Percentiles rank a stretch among this genome's conserved stretches.
These are phyloP conservation scores for Aspergillus clavatus DNA, from an alignment of 2,329 filamentous ascomycete species.

Conservation along the genomic window DNA sequence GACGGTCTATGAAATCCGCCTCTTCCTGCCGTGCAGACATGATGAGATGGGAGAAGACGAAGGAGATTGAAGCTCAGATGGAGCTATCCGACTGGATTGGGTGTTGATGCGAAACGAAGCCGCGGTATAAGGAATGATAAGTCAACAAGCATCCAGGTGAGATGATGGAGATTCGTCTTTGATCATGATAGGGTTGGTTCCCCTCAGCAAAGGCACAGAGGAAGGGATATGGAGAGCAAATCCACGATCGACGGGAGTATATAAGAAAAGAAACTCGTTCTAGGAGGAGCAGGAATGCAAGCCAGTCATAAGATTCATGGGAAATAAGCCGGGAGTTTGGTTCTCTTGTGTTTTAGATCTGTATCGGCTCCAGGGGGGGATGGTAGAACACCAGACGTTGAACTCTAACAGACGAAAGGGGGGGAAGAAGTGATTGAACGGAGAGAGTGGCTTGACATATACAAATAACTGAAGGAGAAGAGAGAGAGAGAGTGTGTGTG, in stretches of 20 bases:
- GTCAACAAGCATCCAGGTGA: not conserved
- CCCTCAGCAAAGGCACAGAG: not conserved
- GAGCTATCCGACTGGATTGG: not conserved
- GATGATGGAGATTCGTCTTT: not conserved
- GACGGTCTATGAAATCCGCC: constrained; percentile 19
- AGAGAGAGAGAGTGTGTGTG: no score
- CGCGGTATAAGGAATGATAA: not conserved
- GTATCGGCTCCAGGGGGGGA: not conserved
- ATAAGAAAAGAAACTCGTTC: not conserved
- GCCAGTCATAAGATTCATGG: not conserved
- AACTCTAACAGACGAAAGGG: no score
- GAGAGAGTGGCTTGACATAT: no score
- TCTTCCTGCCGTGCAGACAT: constrained; percentile 11
- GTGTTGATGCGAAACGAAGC: not conserved
- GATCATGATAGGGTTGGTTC: not conserved
- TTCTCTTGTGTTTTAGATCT: not conserved
- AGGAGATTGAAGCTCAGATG: no score
- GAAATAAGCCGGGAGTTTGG: not conserved
- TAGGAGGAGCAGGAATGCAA: not conserved
- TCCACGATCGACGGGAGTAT: not conserved
- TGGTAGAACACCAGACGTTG: not conserved
- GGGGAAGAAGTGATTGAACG: no score
- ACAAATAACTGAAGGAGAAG: no score
- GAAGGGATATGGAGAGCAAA: not conserved
- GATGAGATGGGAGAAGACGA: constrained; percentile 10